Base-by-base conservation (phyloP, 257 asterid species). In the Lycium ferocissimum region DNA sequence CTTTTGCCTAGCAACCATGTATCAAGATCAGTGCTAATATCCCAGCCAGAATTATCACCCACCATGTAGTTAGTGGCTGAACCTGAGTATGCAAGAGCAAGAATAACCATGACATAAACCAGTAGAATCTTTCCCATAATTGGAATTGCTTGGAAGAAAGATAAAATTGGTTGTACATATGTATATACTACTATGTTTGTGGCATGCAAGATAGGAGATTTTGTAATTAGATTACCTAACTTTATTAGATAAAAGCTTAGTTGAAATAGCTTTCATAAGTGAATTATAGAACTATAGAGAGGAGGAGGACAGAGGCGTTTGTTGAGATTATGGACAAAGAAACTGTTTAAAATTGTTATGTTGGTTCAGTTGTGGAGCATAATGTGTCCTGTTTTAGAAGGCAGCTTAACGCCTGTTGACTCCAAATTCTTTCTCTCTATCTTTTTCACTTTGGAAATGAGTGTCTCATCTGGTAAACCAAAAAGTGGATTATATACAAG, bases 21-120 rank as follows among this genome's bases (percentile, higher is more conserved):
- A 71, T 92, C 93, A 7, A 92, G 89, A 82, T 93, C 93, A 6
- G 98, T 92, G 87, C 98, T 95, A 80, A 95, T 92, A 78, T 95
- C 98, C 98, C 98, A 95, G 22, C 98, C 98, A 57, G 93, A 83
- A 88, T 1, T 93, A 17, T 89, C 98, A 3, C 98, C 98, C n/a
- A 95, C 95, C 1, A 80, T 84, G 83, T 92, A 86, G 20, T 89
- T 70, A 12, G 93, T 89, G 51, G 95, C 94, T 7, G 92, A 86
- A 83, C 90, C 84, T 86, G 86, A 86, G 54, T 86, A 83, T 56
- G 83, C 62, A 59, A 63, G 70, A 37, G 86, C 57, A 38, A 88
- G n/a, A 82, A 92, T 69, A 5, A 84, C 5, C 13, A 88, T 37
- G 3, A 86, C 72, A 10, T 82, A 86, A 33, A 86, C 22, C 2